These are phyloP conservation scores for Fusarium sp. DNA, from an alignment of 2,329 filamentous ascomycete genomes.

Conservation along the genomic window DNA sequence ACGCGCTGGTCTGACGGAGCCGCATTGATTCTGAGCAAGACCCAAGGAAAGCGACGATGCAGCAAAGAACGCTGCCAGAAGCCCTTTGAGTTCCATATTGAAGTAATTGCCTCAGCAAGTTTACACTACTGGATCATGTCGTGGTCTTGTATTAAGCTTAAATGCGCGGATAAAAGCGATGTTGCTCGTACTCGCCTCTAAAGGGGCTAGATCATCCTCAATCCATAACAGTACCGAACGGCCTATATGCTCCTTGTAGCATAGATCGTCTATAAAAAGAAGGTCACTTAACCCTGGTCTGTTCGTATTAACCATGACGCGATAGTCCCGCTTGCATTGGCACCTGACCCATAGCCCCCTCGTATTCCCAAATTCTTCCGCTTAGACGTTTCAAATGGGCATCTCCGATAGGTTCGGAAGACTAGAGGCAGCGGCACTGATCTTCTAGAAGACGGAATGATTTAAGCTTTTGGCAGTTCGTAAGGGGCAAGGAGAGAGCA, in stretches of 20 bases:
- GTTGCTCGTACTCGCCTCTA: not conserved
- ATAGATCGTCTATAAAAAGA: not conserved
- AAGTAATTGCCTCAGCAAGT: not conserved
- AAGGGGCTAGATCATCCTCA: not conserved
- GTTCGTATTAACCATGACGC: not conserved
- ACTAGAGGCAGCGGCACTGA: not conserved
- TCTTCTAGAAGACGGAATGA: not conserved
- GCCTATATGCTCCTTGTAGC: not conserved
- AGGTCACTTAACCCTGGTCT: not conserved
- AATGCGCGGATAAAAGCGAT: not conserved
- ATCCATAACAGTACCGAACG: not conserved
- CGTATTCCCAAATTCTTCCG: constrained; percentile 1
- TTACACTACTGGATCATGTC: not conserved
- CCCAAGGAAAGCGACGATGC: not conserved
- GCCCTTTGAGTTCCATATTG: not conserved
- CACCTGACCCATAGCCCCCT: not conserved
- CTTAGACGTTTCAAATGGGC: not conserved
- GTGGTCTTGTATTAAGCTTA: not conserved
- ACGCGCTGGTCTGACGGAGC: not conserved
- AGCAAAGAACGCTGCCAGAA: not conserved
- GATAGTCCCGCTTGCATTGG: not conserved
- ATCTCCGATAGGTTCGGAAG: not conserved
- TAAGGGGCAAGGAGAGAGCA: not conserved
- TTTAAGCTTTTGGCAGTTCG: not conserved
- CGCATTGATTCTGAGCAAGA: not conserved